Evolutionary conservation across 805 yeast genomes (phyloP).

Genomic region (Wickerhamomyces canadensis): DNA sequence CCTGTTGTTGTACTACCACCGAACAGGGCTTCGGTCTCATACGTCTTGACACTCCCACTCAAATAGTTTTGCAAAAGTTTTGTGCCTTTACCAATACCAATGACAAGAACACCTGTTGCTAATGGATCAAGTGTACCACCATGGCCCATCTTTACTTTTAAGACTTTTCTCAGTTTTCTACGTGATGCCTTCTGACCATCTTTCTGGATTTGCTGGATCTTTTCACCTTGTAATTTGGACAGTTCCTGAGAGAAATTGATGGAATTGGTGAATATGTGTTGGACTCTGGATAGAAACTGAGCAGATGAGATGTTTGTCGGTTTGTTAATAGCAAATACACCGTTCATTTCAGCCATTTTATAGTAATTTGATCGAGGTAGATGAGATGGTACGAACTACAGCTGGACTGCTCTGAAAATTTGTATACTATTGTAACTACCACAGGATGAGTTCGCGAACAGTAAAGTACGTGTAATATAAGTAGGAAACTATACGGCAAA

Average conservation of each 20-base stretch:
- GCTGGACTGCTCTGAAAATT: neutral
- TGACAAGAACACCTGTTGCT: slow-evolving; percentile 89
- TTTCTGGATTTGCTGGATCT: slow-evolving; percentile 33
- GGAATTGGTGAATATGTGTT: slow-evolving; percentile 55
- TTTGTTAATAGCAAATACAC: slow-evolving; percentile 86
- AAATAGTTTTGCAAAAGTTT: slow-evolving; percentile 70
- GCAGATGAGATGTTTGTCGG: slow-evolving; percentile 84
- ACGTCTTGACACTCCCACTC: slow-evolving; percentile 69
- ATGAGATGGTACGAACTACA: neutral
- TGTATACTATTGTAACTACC: slow-evolving; percentile 31
- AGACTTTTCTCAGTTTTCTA: slow-evolving; percentile 42
- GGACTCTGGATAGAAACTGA: slow-evolving; percentile 61
- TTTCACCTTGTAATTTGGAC: slow-evolving; percentile 41
- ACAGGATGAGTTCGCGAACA: no score
- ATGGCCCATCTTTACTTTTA: slow-evolving; percentile 87
- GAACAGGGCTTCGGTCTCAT: slow-evolving; percentile 77
- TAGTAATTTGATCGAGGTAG: neutral
- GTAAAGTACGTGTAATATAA: no score
- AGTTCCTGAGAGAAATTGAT: slow-evolving; percentile 50
- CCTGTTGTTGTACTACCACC: slow-evolving; percentile 94
- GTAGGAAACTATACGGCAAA: no score
- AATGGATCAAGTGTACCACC: slow-evolving; percentile 97
- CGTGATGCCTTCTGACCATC: slow-evolving; percentile 42
- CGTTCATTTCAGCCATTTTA: slow-evolving; percentile 54
- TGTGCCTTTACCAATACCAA: slow-evolving; percentile 93